Conservation (phyloP, 129 eudicot genomes). For the Escallonia rubra region DNA sequence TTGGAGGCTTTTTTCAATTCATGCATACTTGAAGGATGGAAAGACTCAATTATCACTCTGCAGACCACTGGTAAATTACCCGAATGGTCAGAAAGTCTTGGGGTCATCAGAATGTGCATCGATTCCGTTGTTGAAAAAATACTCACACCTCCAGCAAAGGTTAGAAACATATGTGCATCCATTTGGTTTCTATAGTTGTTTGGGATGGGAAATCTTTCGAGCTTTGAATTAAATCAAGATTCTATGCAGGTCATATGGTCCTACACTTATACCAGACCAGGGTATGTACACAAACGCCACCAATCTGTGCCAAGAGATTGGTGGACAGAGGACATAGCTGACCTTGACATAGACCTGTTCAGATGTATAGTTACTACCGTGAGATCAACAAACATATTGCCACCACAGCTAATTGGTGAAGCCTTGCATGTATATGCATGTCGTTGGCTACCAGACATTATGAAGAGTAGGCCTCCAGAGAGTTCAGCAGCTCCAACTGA, state of each 20-base stretch:
- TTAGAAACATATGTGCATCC: conserved; percentile 12
- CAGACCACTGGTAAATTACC: conserved; percentile 43
- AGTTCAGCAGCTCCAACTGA: conserved; percentile 30
- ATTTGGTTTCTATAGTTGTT: background rate
- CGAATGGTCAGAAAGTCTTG: conserved; percentile 76
- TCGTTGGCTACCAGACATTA: conserved; percentile 60
- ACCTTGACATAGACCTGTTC: conserved; percentile 65
- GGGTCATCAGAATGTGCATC: conserved; percentile 72
- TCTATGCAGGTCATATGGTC: conserved; percentile 74
- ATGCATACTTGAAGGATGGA: conserved; percentile 83
- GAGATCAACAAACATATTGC: conserved; percentile 52
- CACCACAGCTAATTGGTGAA: conserved; percentile 81
- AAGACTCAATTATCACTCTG: conserved; percentile 51
- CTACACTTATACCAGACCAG: conserved; percentile 81
- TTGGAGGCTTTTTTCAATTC: conserved; percentile 60
- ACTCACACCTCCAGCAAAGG: conserved; percentile 59
- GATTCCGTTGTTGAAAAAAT: conserved; percentile 81
- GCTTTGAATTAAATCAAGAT: conserved; percentile 1
- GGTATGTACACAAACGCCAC: conserved; percentile 48
- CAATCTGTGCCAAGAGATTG: conserved; percentile 74
- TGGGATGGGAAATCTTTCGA: background rate
- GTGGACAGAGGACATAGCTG: conserved; percentile 92
- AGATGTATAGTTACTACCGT: conserved; percentile 54
- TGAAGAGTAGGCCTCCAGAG: conserved; percentile 13
- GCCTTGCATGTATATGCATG: conserved; percentile 78